Base-by-base conservation (phyloP, 305 asterid genomes). In the Caryopteris hybrid region DNA sequence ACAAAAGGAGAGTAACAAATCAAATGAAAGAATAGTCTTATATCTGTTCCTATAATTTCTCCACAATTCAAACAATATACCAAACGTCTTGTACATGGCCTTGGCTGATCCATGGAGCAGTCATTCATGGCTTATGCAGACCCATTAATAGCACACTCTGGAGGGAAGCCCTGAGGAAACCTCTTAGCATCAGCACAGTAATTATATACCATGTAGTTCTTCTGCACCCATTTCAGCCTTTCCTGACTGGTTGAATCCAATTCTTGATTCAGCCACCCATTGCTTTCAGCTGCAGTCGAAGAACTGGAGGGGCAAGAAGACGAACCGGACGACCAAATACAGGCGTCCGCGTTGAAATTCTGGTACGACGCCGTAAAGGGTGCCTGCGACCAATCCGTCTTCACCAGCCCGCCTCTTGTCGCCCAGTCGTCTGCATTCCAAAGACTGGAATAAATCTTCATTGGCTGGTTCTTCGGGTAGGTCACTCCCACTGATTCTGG, bases 371-470 rank as follows among this genome's bases (percentile, higher is more conserved):
- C 88, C 6, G 77, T 73, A 61, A 84, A 84, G 0, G 90, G 88
- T 8, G 93, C 85, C 54, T 62, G 50, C 0, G 75, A 64, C 88
- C 90, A 84, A 14, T 84, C 82, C 5, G 85, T 75, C 64, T 86
- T 84, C 21, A 82, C 69, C 0, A 50, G 76, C 5, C 92, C 89
- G 6, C 86, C 88, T 29, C 78, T 76, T 0, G 88, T 82, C 8
- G 90, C 88, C 93, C 90, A 82, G 3, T 82, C 79, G 59, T 84
- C 90, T 1, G 88, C 90, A 33, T 86, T 79, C 90, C 90, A 86
- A 0, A 86, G 65, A 60, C 88, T 86, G 12, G 92, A 81, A 58
- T 86, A 81, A 6, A 86, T 64, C 76, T 76, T 81, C 89, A 84
- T 84, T 6, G 88, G 64, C 53, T 86, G 89, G 29, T 55, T 77